These are phyloP conservation scores for Ophiocordyceps camponoti-saundersi DNA, from an alignment of 2,329 filamentous ascomycete genomes.

Conservation along the genomic window DNA sequence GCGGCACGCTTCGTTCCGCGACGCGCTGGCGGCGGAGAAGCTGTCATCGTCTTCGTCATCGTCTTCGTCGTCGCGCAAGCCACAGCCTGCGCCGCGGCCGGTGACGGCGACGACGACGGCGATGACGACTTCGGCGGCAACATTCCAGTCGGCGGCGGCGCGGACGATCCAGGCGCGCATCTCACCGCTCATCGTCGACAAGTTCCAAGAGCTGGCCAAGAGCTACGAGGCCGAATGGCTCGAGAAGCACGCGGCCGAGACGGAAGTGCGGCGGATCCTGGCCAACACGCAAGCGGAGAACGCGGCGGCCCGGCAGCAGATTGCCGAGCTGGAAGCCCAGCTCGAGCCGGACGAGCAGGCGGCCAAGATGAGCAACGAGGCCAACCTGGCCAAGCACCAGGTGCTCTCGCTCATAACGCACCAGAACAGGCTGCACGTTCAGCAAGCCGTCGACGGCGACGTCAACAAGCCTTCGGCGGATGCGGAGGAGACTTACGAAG, in stretches of 20 bases:
- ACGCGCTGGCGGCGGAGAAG: conserved; percentile 24
- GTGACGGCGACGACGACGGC: not conserved
- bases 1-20: conserved; percentile 35
- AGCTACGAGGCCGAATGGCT: conserved; percentile 60
- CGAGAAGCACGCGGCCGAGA: conserved; percentile 54
- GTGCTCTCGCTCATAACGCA: conserved; percentile 30
- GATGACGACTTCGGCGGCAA: conserved; percentile 4
- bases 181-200: conserved; percentile 51
- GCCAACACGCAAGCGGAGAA: conserved; percentile 53
- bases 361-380: conserved; percentile 32
- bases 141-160: conserved; percentile 46
- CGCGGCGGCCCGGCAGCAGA: conserved; percentile 38
- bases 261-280: conserved; percentile 48
- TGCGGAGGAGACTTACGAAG: conserved; percentile 28
- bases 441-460: conserved; percentile 33
- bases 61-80: not conserved
- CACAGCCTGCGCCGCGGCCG: too few species aligned
- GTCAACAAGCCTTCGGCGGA: conserved; percentile 9
- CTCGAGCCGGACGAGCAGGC: conserved; percentile 38
- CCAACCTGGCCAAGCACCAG: conserved; percentile 29
- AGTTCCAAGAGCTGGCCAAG: conserved; percentile 51
- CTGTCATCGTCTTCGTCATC: not conserved
- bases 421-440: conserved; percentile 34
- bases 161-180: conserved; percentile 54
- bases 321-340: conserved; percentile 36